A percentile compares a stretch with the other conserved stretches of the same genome.
Evolutionary conservation across 345 rosid genomes (phyloP).

Genomic region (Pistacia atlantica): DNA sequence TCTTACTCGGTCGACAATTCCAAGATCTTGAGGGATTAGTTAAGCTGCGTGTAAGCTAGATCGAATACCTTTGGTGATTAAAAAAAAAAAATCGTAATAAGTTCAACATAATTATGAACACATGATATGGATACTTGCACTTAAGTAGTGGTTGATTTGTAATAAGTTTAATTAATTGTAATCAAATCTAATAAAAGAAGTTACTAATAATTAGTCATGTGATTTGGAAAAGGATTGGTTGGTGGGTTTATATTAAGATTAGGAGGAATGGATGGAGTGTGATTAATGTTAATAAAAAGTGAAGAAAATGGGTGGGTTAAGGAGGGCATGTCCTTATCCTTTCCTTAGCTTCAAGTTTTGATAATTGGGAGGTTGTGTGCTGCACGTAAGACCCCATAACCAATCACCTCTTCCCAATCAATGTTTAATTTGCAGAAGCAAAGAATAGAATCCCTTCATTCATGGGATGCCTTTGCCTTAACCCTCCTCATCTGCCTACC

Average conservation of each 20-base stretch:
- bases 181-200: not conserved
- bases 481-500: too few relatives aligned
- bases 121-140: too few relatives aligned
- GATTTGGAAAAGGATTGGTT: not conserved
- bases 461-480: not conserved
- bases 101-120: too few relatives aligned
- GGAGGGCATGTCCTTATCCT: slow-evolving; percentile 30
- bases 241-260: not conserved
- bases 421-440: slow-evolving; percentile 18
- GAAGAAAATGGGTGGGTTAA: slow-evolving; percentile 25
- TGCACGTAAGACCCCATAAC: slow-evolving; percentile 28
- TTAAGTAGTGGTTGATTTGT: too few relatives aligned
- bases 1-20: too few relatives aligned
- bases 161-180: not conserved
- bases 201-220: too few relatives aligned
- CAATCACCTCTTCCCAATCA: too few relatives aligned
- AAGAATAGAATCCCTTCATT: slow-evolving; percentile 30
- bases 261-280: too few relatives aligned
- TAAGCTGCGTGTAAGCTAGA: too few relatives aligned
- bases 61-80: too few relatives aligned
- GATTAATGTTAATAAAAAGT: not conserved
- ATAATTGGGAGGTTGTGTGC: slow-evolving; percentile 27
- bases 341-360: slow-evolving; percentile 14
- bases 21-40: too few relatives aligned
- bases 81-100: too few relatives aligned